phyloP scores from a whole-genome alignment of 2,329 filamentous ascomycete genomes.

The Claviceps citrina region DNA sequence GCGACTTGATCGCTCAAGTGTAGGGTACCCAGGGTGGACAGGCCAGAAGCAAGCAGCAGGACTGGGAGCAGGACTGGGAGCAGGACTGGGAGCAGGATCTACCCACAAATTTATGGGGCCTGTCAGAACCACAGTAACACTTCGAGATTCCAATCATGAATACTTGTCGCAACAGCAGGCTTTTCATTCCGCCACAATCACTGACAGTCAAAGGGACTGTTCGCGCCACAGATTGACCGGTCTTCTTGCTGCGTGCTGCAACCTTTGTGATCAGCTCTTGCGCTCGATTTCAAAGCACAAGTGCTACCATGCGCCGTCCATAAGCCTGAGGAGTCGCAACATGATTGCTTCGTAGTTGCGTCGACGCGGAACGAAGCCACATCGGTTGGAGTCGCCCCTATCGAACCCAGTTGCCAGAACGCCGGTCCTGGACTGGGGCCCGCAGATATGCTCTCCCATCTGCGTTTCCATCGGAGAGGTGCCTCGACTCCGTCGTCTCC shows the following conservation, averaged over 20 bases:
- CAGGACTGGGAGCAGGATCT: no score
- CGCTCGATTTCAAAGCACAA: neutral
- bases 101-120: no score
- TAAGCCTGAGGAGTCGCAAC: slow-evolving; percentile 1
- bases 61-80: no score
- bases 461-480: slow-evolving; percentile 43
- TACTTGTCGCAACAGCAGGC: neutral
- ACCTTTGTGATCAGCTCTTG: neutral
- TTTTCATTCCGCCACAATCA: neutral
- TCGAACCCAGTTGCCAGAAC: neutral
- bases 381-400: neutral
- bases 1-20: no score
- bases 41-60: no score
- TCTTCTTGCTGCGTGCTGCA: neutral
- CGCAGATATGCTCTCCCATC: slow-evolving; percentile 32
- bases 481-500: slow-evolving; percentile 41
- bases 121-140: neutral
- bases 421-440: neutral
- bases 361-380: no score
- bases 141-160: neutral
- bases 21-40: no score
- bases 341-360: neutral
- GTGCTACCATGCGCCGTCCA: neutral
- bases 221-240: neutral
- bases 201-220: neutral